phyloP scores from a whole-genome alignment of 768 basidiomycete species.

The Tylopilus rubrobrunneus region DNA sequence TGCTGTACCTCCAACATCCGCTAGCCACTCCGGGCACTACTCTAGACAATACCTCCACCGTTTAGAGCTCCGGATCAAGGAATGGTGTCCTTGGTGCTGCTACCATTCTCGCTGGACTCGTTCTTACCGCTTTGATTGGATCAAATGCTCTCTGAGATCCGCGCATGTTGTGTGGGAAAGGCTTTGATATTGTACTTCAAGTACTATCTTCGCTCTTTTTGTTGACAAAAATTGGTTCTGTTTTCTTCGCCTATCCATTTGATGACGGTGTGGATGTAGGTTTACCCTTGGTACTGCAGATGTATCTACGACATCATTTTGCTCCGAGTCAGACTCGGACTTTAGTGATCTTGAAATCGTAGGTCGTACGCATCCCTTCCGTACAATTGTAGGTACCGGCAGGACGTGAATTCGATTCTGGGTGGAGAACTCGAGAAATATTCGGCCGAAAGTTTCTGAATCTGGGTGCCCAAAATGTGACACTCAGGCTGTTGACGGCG shows the following conservation, averaged over 20 bases:
- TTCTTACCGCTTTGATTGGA: constrained; percentile 11
- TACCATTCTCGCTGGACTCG: constrained; percentile 12
- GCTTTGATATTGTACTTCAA: neutral
- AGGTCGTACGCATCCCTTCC: too few species aligned
- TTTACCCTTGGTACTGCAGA: neutral
- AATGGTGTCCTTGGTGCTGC: constrained; percentile 8
- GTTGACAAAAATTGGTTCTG: neutral
- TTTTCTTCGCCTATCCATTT: neutral
- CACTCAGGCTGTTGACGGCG: too few species aligned
- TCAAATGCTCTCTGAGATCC: constrained; percentile 7
- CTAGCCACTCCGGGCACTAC: constrained; percentile 20
- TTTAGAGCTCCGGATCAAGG: constrained; percentile 10
- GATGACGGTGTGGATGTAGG: neutral
- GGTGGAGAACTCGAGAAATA: too few species aligned
- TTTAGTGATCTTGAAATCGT: too few species aligned
- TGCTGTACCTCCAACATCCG: constrained; percentile 33
- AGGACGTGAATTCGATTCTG: too few species aligned
- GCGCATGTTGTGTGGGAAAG: too few species aligned
- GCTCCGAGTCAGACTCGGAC: too few species aligned
- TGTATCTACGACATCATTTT: neutral
- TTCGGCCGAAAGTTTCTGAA: too few species aligned
- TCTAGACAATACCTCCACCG: constrained; percentile 13
- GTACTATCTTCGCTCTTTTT: neutral
- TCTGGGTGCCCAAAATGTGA: too few species aligned
- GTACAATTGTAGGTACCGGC: too few species aligned